Base-by-base conservation (phyloP, 768 basidiomycete genomes). In the Mycena pura region DNA sequence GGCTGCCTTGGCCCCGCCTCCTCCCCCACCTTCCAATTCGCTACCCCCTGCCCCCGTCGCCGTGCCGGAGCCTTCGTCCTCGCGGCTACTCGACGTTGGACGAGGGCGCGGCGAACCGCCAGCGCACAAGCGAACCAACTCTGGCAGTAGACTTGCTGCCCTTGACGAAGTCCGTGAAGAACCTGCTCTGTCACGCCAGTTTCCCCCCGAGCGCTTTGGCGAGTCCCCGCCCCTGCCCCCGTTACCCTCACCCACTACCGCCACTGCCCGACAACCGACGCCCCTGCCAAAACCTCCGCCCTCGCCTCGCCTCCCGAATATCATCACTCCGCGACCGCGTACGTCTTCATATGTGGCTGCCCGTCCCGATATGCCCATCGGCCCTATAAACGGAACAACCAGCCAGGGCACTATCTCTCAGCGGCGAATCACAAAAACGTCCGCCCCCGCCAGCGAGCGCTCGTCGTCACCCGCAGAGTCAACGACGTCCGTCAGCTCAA, bases 161-260 rank as follows among this genome's bases (percentile, higher is more conserved):
- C 76, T 93, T 58, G 80, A 82, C 59, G 91, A 92, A 69, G 68
- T 71, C 29, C 82, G 82, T 54, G 79, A 77, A 11, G 55, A 61
- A 49, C 58, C 27, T n/a, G n/a, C n/a, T n/a, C n/a, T n/a, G 15
- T 43, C 75, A 43, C 70, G 72, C 38, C 71, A 73, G 25, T 67
- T 70, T 54, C 71, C 73, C 52, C 72, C 79, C 36, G 81, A 83
- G 28, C 82, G 77, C 32, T 75, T 73, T n/a, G 77, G 76, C 66
- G 86, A 87, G 39, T 85, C 85, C 9, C 90, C 84, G 57, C 91
- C 88, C 19, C 76, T 91, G 13, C 90, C 89, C 17, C 88, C 88
- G 41, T 72, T 90, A 46, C 89, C 88, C 38, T 80, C 84, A 5
- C 51, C 62, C n/a, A 5, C 83, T 81, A 47, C 72, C 77, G 13